Conservation (phyloP, 345 rosid genomes). For the Pistacia atlantica region DNA sequence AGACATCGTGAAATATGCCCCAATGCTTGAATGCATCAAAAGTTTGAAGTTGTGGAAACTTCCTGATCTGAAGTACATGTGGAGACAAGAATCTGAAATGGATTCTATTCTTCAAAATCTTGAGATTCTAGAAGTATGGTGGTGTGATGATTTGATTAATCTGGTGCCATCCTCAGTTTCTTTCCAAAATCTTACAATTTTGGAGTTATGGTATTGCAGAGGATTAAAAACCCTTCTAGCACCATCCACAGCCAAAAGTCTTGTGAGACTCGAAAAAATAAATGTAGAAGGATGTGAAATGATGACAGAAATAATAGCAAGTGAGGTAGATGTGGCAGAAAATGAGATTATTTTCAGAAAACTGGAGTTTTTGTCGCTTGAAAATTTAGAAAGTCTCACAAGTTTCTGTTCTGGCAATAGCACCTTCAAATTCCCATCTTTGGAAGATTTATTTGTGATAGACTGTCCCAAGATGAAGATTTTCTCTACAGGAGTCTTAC, state of each 20-base stretch:
- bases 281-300: neutral
- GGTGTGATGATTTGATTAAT: neutral
- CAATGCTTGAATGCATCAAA: neutral
- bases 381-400: neutral
- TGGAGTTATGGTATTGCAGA: neutral
- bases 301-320: constrained; percentile 2
- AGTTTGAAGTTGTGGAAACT: neutral
- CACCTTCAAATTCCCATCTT: neutral
- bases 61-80: neutral
- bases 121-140: neutral
- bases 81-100: neutral
- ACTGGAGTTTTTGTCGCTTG: constrained; percentile 2
- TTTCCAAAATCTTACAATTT: neutral
- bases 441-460: constrained; percentile 4
- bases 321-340: neutral
- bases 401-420: neutral
- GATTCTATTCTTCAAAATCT: neutral
- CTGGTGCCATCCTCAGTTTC: neutral
- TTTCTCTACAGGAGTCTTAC: neutral
- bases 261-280: neutral
- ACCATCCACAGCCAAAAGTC: neutral
- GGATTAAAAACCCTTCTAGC: neutral
- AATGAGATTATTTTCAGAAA: neutral
- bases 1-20: neutral
- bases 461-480: neutral